Conservation (phyloP, 805 yeast genomes). For the Lipomyces orientalis region DNA sequence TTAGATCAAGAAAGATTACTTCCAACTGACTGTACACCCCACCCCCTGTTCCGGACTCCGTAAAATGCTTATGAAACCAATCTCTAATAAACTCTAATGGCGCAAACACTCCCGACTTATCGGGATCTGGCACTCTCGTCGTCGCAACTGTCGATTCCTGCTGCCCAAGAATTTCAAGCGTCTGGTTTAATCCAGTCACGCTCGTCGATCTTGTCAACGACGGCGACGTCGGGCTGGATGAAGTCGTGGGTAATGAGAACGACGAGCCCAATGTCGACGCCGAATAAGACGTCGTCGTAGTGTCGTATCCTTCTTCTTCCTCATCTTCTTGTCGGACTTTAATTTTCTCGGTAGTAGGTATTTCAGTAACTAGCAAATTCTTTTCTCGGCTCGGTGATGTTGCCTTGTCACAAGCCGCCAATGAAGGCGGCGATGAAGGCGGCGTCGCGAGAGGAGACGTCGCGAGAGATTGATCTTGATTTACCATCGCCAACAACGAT, state of each 20-base stretch:
- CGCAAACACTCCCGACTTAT: neutral
- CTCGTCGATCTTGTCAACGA: conserved; percentile 1
- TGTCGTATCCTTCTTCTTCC: neutral
- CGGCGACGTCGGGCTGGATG: neutral
- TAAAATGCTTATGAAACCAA: neutral
- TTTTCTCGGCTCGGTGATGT: conserved; percentile 3
- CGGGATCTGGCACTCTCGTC: neutral
- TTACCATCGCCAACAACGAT: neutral
- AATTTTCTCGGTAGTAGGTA: neutral
- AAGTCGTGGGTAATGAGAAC: neutral
- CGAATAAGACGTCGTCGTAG: neutral
- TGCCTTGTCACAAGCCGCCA: neutral
- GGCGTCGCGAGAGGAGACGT: conserved; percentile 1
- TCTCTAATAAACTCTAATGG: neutral
- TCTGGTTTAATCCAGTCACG: neutral
- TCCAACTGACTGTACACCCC: conserved; percentile 17
- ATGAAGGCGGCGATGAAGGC: conserved; percentile 1
- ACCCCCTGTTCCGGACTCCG: conserved; percentile 3
- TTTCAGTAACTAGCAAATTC: neutral
- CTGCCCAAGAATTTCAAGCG: neutral
- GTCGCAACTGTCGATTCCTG: neutral
- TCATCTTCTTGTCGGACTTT: neutral
- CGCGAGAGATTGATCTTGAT: neutral
- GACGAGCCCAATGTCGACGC: neutral
- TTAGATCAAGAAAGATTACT: conserved; percentile 20